A percentile compares a stretch with the other conserved stretches of the same genome.
phyloP scores from a whole-genome alignment of 257 asterid genomes.

The Anisodus tanguticus region DNA sequence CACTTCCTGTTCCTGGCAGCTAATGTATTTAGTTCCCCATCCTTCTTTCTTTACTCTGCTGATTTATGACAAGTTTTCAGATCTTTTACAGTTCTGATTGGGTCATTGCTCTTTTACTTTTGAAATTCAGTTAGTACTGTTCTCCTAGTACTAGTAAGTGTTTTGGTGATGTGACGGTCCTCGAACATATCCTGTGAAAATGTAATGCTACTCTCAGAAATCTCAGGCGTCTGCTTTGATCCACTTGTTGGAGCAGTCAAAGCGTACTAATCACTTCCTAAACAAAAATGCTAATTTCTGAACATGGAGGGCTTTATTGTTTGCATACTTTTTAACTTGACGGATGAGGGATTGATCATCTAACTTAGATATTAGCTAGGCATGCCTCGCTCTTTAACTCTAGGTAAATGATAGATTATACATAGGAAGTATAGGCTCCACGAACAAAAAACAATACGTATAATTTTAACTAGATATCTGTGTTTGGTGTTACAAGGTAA shows the following conservation, averaged over 20 bases:
- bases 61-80: not conserved
- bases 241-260: not conserved
- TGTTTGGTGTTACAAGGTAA: not conserved
- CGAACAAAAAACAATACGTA: not conserved
- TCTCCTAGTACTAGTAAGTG: not conserved
- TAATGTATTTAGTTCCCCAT: not conserved
- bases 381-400: not conserved
- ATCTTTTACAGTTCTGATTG: not conserved
- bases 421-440: not conserved
- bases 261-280: not conserved
- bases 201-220: not conserved
- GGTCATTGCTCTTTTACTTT: not conserved
- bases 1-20: not conserved
- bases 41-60: not conserved
- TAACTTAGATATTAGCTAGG: too few species aligned
- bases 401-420: not conserved
- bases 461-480: not conserved
- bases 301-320: not conserved
- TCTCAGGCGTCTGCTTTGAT: not conserved
- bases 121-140: not conserved
- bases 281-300: not conserved
- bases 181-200: not conserved
- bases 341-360: not conserved
- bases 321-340: not conserved
- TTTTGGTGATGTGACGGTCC: not conserved